Percentiles rank a stretch among this genome's conserved stretches.
These are phyloP conservation scores for Camillea tinctor DNA, from an alignment of 2,329 filamentous ascomycete genomes.

Conservation along the genomic window DNA sequence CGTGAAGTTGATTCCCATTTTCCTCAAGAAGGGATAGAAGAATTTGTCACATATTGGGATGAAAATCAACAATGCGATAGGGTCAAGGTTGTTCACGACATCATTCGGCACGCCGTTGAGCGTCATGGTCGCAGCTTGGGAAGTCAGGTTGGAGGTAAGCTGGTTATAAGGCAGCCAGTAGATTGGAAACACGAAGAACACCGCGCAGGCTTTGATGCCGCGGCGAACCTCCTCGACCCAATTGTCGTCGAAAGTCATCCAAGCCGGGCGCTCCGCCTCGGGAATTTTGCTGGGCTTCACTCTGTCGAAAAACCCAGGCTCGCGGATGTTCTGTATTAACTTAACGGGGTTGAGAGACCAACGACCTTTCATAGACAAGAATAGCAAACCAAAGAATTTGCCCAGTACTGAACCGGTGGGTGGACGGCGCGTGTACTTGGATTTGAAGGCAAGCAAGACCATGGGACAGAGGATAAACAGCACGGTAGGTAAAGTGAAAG, in stretches of 20 bases:
- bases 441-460: constrained; percentile 59
- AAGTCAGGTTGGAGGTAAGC: constrained; percentile 58
- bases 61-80: constrained; percentile 71
- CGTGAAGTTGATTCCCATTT: constrained; percentile 62
- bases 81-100: constrained; percentile 71
- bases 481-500: constrained; percentile 65
- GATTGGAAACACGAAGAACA: background rate
- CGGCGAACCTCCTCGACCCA: constrained; percentile 77
- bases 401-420: constrained; percentile 32
- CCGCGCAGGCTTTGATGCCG: constrained; percentile 49
- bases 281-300: constrained; percentile 66
- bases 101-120: constrained; percentile 73
- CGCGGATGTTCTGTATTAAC: constrained; percentile 22
- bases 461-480: constrained; percentile 62
- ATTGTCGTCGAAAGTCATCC: constrained; percentile 75
- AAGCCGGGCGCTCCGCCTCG: constrained; percentile 55
- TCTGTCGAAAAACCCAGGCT: constrained; percentile 62
- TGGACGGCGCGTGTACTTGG: constrained; percentile 58
- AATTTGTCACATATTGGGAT: constrained; percentile 66
- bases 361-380: constrained; percentile 60
- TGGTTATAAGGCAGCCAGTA: constrained; percentile 49
- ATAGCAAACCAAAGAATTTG: constrained; percentile 63
- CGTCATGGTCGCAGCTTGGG: constrained; percentile 63
- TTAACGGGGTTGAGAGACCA: constrained; percentile 60
- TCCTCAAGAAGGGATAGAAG: constrained; percentile 66